phyloP scores from a whole-genome alignment of 169 alveolate genomes.

The Cystoisospora suis region DNA sequence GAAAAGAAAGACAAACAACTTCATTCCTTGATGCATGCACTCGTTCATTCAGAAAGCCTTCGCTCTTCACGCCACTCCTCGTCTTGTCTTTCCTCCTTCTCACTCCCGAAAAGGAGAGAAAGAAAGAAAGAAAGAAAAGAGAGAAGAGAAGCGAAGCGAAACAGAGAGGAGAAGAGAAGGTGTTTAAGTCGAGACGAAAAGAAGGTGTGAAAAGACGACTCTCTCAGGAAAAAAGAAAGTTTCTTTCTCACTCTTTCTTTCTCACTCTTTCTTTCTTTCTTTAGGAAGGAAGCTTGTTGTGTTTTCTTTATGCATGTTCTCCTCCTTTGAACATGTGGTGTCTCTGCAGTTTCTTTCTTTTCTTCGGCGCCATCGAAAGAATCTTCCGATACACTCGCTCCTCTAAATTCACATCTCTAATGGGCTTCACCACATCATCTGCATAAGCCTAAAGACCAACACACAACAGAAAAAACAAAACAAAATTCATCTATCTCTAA shows the following conservation, averaged over 20 bases:
- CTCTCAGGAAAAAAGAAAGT: not conserved
- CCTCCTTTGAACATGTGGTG: slow-evolving; percentile 54
- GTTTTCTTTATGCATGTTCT: not conserved
- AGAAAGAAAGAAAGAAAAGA: not conserved
- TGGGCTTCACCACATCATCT: slow-evolving; percentile 37
- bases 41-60: not conserved
- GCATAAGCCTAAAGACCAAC: slow-evolving; percentile 28
- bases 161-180: not conserved
- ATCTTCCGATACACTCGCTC: slow-evolving; percentile 4
- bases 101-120: not conserved
- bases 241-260: too few species aligned
- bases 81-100: too few species aligned
- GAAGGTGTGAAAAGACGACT: not conserved
- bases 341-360: not conserved
- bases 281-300: not conserved
- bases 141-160: not conserved
- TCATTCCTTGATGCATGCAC: not conserved
- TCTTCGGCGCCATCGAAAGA: not conserved
- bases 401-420: not conserved
- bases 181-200: not conserved
- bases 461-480: not conserved
- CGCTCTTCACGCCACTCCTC: not conserved
- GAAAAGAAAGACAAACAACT: not conserved
- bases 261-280: not conserved
- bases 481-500: not conserved